Evolutionary conservation across 192 early-diverging fungal genomes (phyloP).

Genomic region (Rhizophlyctis rosea): DNA sequence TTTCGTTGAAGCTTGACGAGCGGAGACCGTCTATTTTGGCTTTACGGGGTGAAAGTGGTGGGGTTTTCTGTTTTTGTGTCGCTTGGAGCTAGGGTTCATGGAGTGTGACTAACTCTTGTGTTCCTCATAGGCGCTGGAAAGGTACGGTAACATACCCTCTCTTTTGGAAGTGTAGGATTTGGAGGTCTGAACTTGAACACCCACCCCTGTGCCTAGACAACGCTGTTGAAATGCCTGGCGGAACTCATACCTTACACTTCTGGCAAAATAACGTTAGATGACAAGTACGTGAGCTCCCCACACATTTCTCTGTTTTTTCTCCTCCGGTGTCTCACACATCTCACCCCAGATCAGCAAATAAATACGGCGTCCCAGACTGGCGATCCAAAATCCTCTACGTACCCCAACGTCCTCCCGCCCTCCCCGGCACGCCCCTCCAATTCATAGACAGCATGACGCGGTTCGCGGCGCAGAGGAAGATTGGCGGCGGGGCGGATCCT

Average conservation of each 20-base stretch:
- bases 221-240: conserved; percentile 78
- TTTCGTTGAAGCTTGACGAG: not conserved
- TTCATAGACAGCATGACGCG: conserved; percentile 44
- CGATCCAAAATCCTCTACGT: conserved; percentile 80
- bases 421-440: conserved; percentile 71
- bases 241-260: conserved; percentile 65
- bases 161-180: too few relatives aligned
- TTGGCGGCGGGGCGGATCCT: not conserved
- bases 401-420: conserved; percentile 71
- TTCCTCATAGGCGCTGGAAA: not conserved
- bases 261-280: conserved; percentile 51
- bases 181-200: not conserved
- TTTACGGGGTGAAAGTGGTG: not conserved
- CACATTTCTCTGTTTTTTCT: not conserved
- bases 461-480: conserved; percentile 12
- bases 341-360: conserved; percentile 6
- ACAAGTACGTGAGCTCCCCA: conserved; percentile 35
- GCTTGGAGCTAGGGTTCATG: not conserved
- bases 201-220: conserved; percentile 55
- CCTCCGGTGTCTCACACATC: not conserved
- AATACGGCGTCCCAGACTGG: conserved; percentile 67
- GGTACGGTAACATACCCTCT: not conserved
- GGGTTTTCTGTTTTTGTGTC: not conserved
- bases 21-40: not conserved
- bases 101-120: not conserved